Evolutionary conservation across 129 eudicot species (phyloP), one percentile per base, ranked within the genome.

Genomic region (Pulicaria dysenterica): DNA sequence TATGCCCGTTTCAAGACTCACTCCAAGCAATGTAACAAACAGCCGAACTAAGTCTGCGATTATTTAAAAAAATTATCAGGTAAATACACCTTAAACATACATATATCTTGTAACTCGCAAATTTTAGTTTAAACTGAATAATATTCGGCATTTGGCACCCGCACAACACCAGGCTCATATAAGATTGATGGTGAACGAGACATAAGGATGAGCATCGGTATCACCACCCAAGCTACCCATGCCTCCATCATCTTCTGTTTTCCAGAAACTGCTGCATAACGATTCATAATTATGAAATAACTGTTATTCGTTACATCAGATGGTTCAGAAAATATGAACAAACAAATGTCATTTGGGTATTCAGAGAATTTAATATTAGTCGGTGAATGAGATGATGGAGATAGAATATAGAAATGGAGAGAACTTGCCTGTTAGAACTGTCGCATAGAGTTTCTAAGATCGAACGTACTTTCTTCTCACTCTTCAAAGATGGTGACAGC

Each of bases 381-480:
- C 31, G 2, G 31, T 11, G 42, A 12, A 15, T 11, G 59, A 39
- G 50, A 47, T 38, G 17, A 49, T 51, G 61, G 62, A 51, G 31
- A 72, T 15, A 6, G 24, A 61, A 15, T 46, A 45, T 16, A 19
- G 43, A 40, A 36, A 14, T 19, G 14, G 7, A 5, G 41, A 67
- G 66, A 68, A 72, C 65, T 62, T 87, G 80, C 96, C 96, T 93
- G 88, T 88, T 90, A 72, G 82, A 80, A 82, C 79, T 81, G 83
- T 70, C 80, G 5, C 78, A 84, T n/a, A 87, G 82, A 46, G 84
- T 86, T 86, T 90, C 95, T 8, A 94, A 81, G 70, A 94, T 86
- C 8, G 96, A 82, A 34, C 96, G 89, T 5, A 90, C 97, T 86
- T 90, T 88, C 94, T 90, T 94, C 95, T 90, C 99, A 60, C 97